Evolutionary conservation across 2,329 filamentous ascomycete genomes (phyloP).

Genomic region (Ophiostoma australiae): DNA sequence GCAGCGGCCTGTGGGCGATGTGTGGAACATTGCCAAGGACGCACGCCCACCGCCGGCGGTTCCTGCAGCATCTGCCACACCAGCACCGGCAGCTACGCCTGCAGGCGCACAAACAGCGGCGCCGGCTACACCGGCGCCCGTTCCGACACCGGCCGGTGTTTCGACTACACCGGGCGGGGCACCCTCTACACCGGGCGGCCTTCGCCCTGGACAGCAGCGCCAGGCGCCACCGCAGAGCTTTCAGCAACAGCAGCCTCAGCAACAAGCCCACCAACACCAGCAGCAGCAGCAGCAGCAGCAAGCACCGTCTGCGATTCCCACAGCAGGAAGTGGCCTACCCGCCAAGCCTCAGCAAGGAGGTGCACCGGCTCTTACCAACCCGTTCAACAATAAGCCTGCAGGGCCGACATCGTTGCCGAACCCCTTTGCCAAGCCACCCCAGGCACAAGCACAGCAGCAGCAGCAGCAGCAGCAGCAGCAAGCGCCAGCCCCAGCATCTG

Average conservation of each 20-base stretch:
- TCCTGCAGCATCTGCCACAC: slow-evolving; percentile 19
- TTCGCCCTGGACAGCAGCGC: slow-evolving; percentile 6
- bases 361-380: slow-evolving; percentile 20
- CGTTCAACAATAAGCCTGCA: slow-evolving; percentile 22
- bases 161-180: background rate
- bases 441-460: slow-evolving; percentile 15
- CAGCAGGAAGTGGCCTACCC: background rate
- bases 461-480: slow-evolving; percentile 19
- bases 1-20: slow-evolving; percentile 73
- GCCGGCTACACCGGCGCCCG: slow-evolving; percentile 10
- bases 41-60: slow-evolving; percentile 46
- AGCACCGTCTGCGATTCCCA: background rate
- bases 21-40: slow-evolving; percentile 75
- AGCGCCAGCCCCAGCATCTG: slow-evolving; percentile 20
- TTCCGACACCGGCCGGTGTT: background rate
- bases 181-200: slow-evolving; percentile 21
- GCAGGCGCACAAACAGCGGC: background rate
- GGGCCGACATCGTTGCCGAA: slow-evolving; percentile 21
- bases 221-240: background rate
- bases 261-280: too few species aligned
- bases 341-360: slow-evolving; percentile 11
- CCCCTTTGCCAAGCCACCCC: slow-evolving; percentile 27
- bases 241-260: slow-evolving; percentile 17
- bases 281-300: slow-evolving; percentile 4
- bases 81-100: background rate